Evolutionary conservation across 805 yeast species (phyloP), one percentile per base, ranked within the genome.

Genomic region (Starmerella potacharoeniae): DNA sequence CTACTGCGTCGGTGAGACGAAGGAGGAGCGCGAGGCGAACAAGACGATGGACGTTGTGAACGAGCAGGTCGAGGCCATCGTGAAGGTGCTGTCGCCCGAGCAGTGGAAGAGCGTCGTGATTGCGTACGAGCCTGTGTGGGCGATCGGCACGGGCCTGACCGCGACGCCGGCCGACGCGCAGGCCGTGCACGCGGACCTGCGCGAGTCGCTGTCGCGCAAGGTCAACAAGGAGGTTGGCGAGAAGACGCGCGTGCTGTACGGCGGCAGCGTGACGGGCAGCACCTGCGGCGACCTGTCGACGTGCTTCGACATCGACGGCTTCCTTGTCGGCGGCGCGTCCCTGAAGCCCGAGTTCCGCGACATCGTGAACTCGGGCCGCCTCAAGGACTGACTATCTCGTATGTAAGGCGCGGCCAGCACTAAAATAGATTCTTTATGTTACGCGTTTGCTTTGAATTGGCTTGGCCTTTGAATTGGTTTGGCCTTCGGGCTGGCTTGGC

Each of bases 111-210:
- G 86, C 73, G 78, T 93, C 64, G 97, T 93, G 63, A 76, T 93
- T 72, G 98, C 98, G 68, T 93, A 93, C 77, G 98, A 93, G 78
- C 98, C 98, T 67, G 96, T 93, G 65, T 93, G 98, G 98, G 98
- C 98, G 67, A 93, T 93, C 67, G 98, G 98, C 73, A 90, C 97
- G 66, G 98, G 98, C 70, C 82, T 93, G 70, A 96, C 97, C 67
- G 97, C 98, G 60, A 93, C 98, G 66, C 89, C 98, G 65, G 86
- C 85, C 64, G 98, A 93, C 71, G 98, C 98, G 65, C 96, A 93
- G 78, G 88, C 83, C 64, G 87, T 93, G 68, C 98, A 93, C 78
- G 79, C 80, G 71, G 79, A 78, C 65, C 87, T 93, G 76, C 86
- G 98, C 80, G 79, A 75, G 60, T 89, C 79, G 80, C 80, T 93